Base-by-base conservation (phyloP, 2,329 filamentous ascomycete species). In the Ilyonectria destructans region DNA sequence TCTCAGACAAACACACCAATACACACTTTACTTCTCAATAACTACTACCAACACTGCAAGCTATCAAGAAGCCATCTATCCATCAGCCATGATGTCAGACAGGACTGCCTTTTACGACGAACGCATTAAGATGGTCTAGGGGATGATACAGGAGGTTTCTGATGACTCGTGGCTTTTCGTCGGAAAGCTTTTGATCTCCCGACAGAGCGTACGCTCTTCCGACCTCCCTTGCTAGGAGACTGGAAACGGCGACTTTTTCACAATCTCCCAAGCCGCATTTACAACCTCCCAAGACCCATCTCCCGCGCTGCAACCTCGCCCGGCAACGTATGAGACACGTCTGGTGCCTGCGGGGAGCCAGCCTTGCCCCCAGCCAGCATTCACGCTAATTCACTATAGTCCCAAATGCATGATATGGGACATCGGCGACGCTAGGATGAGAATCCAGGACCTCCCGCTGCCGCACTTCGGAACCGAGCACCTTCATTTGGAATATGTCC, bases 81-180 rank as follows among this genome's bases (percentile, higher is more conserved):
- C 31, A 49, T 17, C 12, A 9, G 46, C 6, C 1, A n/a, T 6
- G 15, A 31, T 7, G 7, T n/a, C 15, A 31, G 4, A 2, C 6
- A 6, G 3, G 3, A 29, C 23, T n/a, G 6, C 9, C 4, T 40
- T 2, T 40, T 15, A 2, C 15, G 15, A 10, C 1, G 26, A 31
- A 7, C 26, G 15, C 15, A 3, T 29, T 12, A 2, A 4, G 7
- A 10, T 23, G 6, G 21, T 9, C 0, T 1, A 0, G 9, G 6
- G 10, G 12, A 33, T 33, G 26, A 3, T 51, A 15, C 15, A 31
- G 29, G 6, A 31, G 15, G 23, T 51, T 6, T 7, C 29, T 3
- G 23, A 51, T 1, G 29, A 31, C 6, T n/a, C 23, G 7, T 51
- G 48, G 48, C 23, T 51, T 3, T 7, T 51, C 8, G 12, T 8